Percentiles rank a stretch among this genome's conserved stretches.
phyloP scores from a whole-genome alignment of 352 stramenopile species.

The Phytophthora sp. region DNA sequence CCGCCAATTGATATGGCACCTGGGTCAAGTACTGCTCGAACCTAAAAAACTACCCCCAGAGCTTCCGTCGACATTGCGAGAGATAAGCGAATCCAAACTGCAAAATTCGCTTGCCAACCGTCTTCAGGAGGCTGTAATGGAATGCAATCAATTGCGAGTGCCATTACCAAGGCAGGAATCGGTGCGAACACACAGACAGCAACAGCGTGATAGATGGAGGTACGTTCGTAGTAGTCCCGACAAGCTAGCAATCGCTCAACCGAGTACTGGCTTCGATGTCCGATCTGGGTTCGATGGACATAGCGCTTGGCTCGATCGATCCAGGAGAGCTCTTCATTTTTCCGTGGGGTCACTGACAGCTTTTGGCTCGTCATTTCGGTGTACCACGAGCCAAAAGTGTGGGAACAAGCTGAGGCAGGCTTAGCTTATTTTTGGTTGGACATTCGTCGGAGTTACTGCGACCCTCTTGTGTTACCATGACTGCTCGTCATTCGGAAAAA shows the following conservation, averaged over 20 bases:
- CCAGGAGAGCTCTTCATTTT: background rate
- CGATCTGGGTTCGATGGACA: constrained; percentile 4
- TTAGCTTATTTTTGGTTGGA: too few relatives aligned
- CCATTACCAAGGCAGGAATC: constrained; percentile 7
- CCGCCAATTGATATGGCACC: constrained; percentile 1
- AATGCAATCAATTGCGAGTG: constrained; percentile 23
- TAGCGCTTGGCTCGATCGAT: background rate
- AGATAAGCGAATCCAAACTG: constrained; percentile 18
- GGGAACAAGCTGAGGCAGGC: too few relatives aligned
- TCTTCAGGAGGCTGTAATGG: constrained; percentile 16
- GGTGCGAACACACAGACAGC: constrained; percentile 9
- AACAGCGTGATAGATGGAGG: background rate
- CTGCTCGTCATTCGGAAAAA: too few relatives aligned
- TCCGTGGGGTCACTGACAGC: background rate
- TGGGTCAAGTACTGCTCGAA: constrained; percentile 5
- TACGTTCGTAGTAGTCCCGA: constrained; percentile 1
- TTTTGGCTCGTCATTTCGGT: too few relatives aligned
- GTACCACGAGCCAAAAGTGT: too few relatives aligned
- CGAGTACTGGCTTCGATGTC: constrained; percentile 8
- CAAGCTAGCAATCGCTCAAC: constrained; percentile 6
- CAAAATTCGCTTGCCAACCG: constrained; percentile 23
- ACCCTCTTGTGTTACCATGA: too few relatives aligned
- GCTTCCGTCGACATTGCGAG: constrained; percentile 7
- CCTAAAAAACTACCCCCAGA: constrained; percentile 8
- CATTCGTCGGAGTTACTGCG: too few relatives aligned